Percentiles rank a stretch among this genome's conserved stretches.
Conservation (phyloP, 2,329 filamentous ascomycete genomes). For the Microsporum canis region DNA sequence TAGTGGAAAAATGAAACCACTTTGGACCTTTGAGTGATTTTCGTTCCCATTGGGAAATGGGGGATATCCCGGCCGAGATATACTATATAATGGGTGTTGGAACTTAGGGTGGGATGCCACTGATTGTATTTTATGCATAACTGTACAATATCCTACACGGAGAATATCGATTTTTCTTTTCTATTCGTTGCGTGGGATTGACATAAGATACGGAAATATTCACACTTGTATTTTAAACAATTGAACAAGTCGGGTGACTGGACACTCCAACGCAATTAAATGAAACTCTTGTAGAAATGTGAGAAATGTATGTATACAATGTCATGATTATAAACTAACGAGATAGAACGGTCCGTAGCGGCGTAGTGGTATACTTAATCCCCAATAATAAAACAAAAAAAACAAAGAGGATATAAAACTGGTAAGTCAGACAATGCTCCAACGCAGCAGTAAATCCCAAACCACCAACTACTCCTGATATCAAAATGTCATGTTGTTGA, state of each 20-base stretch:
- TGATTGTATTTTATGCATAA: neutral
- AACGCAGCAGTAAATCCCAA: neutral
- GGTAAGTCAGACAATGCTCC: neutral
- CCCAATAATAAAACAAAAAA: neutral
- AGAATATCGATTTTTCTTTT: neutral
- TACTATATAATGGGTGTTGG: neutral
- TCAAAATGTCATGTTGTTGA: neutral
- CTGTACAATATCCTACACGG: conserved; percentile 2
- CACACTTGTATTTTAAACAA: neutral
- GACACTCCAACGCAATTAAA: neutral
- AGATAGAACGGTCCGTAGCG: neutral
- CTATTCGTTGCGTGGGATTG: neutral
- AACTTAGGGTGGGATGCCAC: neutral
- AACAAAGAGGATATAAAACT: neutral
- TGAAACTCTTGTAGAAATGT: neutral
- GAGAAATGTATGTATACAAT: neutral
- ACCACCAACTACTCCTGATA: neutral
- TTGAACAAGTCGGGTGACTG: neutral
- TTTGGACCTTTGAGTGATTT: neutral
- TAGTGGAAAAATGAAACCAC: conserved; percentile 21
- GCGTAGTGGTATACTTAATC: neutral
- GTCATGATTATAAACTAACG: neutral
- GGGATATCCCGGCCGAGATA: neutral
- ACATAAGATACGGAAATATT: neutral
- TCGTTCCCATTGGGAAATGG: neutral